Conservation (phyloP, 768 basidiomycete genomes). For the Pulveroboletus sp. region DNA sequence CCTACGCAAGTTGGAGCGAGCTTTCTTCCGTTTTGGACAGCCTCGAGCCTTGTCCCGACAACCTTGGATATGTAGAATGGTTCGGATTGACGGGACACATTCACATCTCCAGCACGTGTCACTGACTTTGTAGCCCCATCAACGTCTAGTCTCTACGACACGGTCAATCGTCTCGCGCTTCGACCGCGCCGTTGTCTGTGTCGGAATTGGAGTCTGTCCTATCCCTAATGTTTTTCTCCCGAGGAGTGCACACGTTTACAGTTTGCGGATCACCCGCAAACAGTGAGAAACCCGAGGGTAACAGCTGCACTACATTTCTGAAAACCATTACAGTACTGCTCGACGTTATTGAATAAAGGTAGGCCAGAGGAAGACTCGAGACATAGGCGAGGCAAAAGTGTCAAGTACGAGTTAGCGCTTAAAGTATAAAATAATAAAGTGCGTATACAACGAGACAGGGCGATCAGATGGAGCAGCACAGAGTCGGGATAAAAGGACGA, state of each 20-base stretch:
- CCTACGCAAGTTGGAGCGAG: too few relatives aligned
- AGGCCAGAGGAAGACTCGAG: slow-evolving; percentile 1
- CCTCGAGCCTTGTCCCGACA: too few relatives aligned
- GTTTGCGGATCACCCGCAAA: slow-evolving; percentile 26
- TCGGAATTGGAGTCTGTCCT: slow-evolving; percentile 24
- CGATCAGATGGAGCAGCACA: slow-evolving; percentile 17
- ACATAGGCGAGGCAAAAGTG: slow-evolving; percentile 3
- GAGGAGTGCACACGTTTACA: slow-evolving; percentile 15
- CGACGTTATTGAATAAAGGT: slow-evolving; percentile 7
- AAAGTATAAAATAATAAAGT: slow-evolving; percentile 31
- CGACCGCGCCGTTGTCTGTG: not conserved
- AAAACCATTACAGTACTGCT: slow-evolving; percentile 3
- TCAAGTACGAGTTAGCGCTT: slow-evolving; percentile 26
- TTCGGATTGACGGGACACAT: too few relatives aligned
- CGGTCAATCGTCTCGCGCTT: not conserved
- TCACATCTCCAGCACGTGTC: too few relatives aligned
- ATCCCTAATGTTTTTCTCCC: slow-evolving; percentile 23
- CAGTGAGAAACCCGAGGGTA: too few relatives aligned
- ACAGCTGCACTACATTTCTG: slow-evolving; percentile 4
- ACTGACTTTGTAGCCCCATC: too few relatives aligned
- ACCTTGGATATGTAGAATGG: too few relatives aligned
- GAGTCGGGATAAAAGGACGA: slow-evolving; percentile 2
- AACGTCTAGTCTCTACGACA: not conserved
- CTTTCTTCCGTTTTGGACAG: too few relatives aligned
- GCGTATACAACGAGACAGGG: slow-evolving; percentile 20